Conservation (phyloP, 371 early-diverging fungal species). For the Dentiscutata heterogama region DNA sequence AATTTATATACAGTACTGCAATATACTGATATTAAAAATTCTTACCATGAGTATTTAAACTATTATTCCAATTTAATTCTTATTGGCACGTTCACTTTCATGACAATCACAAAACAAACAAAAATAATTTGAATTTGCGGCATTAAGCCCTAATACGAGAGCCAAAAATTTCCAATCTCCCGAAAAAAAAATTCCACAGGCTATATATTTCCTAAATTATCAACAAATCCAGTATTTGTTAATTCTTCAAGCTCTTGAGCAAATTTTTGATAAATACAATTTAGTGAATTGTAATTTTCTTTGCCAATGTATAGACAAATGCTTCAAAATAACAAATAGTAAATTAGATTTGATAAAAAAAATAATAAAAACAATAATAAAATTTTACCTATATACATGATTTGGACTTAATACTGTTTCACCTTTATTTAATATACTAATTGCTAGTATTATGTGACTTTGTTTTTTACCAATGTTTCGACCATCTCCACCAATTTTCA, state of each 20-base stretch:
- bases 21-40: no score
- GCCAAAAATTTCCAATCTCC: not conserved
- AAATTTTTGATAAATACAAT: not conserved
- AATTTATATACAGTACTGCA: no score
- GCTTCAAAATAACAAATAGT: not conserved
- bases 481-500: not conserved
- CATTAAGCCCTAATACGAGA: not conserved
- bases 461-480: not conserved
- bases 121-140: no score
- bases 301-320: slow-evolving; percentile 4
- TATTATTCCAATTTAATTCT: no score
- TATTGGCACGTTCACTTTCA: no score
- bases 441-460: not conserved
- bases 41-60: no score
- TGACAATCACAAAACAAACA: not conserved
- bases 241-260: not conserved
- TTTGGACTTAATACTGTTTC: not conserved
- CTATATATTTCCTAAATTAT: not conserved
- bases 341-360: not conserved
- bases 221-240: not conserved
- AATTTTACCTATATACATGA: not conserved
- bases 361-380: not conserved
- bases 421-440: slow-evolving; percentile 11
- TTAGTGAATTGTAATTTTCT: not conserved
- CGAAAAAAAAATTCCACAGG: no score